Evolutionary conservation across 345 rosid species (phyloP).

Genomic region (Hibiscus mutabilis): DNA sequence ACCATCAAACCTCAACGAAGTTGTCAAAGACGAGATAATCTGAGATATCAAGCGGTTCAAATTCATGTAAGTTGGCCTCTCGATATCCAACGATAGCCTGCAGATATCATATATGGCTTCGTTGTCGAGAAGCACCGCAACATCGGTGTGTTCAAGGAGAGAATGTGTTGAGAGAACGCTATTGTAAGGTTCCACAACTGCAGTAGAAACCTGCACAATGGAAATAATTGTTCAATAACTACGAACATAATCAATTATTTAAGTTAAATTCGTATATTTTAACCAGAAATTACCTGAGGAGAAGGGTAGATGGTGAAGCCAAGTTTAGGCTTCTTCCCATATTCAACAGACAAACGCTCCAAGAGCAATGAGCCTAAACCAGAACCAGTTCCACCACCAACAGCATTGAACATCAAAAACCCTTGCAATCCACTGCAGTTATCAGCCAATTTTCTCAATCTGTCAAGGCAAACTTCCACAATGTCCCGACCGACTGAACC

Average conservation of each 20-base stretch:
- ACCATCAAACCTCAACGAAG: constrained; percentile 76
- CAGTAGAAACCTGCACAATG: constrained; percentile 63
- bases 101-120: constrained; percentile 85
- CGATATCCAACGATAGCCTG: constrained; percentile 69
- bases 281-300: constrained; percentile 48
- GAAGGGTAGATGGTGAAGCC: constrained; percentile 82
- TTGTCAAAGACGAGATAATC: constrained; percentile 65
- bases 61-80: constrained; percentile 69
- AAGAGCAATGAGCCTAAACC: constrained; percentile 72
- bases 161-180: constrained; percentile 80
- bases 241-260: too few species aligned
- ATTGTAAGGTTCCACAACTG: constrained; percentile 82
- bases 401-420: constrained; percentile 66
- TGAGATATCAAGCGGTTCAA: constrained; percentile 76
- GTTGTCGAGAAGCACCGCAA: constrained; percentile 66
- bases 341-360: constrained; percentile 82
- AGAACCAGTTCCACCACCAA: constrained; percentile 84
- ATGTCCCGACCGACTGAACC: constrained; percentile 76
- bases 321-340: constrained; percentile 84
- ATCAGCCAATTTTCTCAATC: constrained; percentile 75
- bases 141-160: constrained; percentile 81
- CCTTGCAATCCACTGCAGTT: constrained; percentile 90
- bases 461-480: constrained; percentile 79
- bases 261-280: too few species aligned
- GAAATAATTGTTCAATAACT: background rate